Conservation (phyloP, 2,329 filamentous ascomycete species). For the Mycocentrospora acerina region DNA sequence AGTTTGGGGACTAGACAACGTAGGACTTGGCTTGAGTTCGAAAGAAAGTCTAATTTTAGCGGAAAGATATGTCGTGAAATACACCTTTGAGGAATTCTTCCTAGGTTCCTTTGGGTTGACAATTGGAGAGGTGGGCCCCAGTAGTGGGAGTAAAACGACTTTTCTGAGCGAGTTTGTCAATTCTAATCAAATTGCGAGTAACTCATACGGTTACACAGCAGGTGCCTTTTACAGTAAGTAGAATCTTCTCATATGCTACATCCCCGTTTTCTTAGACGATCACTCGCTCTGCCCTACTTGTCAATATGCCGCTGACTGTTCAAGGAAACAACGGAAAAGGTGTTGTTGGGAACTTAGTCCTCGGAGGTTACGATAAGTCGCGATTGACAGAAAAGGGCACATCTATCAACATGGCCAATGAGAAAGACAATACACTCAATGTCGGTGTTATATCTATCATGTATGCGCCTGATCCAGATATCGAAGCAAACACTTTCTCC, state of each 20-base stretch:
- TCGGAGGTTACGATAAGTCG: slow-evolving; percentile 46
- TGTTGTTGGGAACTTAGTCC: slow-evolving; percentile 32
- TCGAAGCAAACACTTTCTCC: slow-evolving; percentile 7
- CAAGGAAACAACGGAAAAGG: slow-evolving; percentile 32
- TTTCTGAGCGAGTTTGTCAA: slow-evolving; percentile 24
- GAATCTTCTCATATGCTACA: background rate
- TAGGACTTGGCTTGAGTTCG: slow-evolving; percentile 30
- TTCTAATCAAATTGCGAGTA: slow-evolving; percentile 20
- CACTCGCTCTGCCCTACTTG: background rate
- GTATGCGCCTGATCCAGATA: slow-evolving; percentile 2
- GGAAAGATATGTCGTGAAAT: slow-evolving; percentile 21
- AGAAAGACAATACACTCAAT: slow-evolving; percentile 22
- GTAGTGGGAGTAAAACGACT: slow-evolving; percentile 9
- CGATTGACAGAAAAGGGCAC: slow-evolving; percentile 26
- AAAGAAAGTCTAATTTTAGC: slow-evolving; percentile 9
- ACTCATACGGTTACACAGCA: slow-evolving; percentile 38
- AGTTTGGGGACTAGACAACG: slow-evolving; percentile 20
- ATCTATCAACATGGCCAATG: slow-evolving; percentile 20
- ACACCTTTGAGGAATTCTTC: slow-evolving; percentile 25
- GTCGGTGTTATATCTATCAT: slow-evolving; percentile 31
- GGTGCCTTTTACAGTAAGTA: slow-evolving; percentile 40
- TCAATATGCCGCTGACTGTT: no score
- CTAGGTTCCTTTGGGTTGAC: slow-evolving; percentile 36
- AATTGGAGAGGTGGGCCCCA: slow-evolving; percentile 8
- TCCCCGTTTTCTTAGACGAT: background rate